Evolutionary conservation across 495 filamentous ascomycete species (phyloP).

Genomic region (Sphaerosporella brunnea): DNA sequence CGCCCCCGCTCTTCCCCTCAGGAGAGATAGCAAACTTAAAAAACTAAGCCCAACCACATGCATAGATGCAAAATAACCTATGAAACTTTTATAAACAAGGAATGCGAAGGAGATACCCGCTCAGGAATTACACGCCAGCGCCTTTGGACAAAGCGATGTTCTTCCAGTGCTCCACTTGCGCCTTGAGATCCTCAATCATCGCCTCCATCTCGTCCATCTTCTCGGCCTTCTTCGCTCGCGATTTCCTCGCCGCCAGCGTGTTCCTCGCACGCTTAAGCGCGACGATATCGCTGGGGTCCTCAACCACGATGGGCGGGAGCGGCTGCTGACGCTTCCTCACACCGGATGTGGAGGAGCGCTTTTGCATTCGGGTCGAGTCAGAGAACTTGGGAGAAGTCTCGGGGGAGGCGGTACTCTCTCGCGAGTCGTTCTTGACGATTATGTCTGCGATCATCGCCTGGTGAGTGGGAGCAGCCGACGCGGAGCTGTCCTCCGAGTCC

Average conservation of each 20-base stretch:
- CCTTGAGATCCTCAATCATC: slow-evolving; percentile 36
- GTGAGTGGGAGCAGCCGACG: neutral
- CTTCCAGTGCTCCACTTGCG: slow-evolving; percentile 35
- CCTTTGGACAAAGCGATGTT: neutral
- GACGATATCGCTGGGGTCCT: slow-evolving; percentile 51
- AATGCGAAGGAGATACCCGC: neutral
- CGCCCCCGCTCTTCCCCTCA: no score
- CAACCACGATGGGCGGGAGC: slow-evolving; percentile 57
- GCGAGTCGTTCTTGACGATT: slow-evolving; percentile 30
- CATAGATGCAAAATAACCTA: neutral
- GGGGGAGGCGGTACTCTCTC: slow-evolving; percentile 26
- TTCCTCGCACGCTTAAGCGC: slow-evolving; percentile 90
- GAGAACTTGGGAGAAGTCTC: slow-evolving; percentile 30
- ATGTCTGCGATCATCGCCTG: slow-evolving; percentile 14
- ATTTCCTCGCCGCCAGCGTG: slow-evolving; percentile 88
- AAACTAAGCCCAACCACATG: neutral
- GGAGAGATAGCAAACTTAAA: neutral
- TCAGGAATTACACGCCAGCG: neutral
- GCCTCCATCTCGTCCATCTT: slow-evolving; percentile 45
- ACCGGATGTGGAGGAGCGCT: slow-evolving; percentile 52
- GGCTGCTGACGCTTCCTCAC: slow-evolving; percentile 62
- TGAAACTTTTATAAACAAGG: neutral
- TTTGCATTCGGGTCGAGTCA: slow-evolving; percentile 33
- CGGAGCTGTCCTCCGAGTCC: slow-evolving; percentile 15
- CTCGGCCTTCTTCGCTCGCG: slow-evolving; percentile 62